Evolutionary conservation across 2,329 filamentous ascomycete species (phyloP).

Genomic region (Cordyceps tenuipes): DNA sequence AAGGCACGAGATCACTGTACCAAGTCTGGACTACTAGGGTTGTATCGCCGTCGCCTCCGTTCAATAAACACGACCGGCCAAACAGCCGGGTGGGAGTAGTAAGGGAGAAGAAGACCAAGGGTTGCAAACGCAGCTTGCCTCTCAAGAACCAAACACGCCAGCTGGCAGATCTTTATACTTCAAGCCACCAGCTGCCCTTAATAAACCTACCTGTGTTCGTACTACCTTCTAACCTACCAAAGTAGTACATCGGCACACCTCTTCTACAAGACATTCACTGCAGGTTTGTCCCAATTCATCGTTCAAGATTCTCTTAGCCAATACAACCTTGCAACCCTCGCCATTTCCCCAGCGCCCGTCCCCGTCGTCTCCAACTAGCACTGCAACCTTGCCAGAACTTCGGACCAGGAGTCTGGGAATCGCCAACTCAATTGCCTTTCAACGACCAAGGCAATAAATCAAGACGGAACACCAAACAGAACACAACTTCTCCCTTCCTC

Average conservation of each 20-base stretch:
- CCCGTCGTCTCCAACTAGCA: background rate
- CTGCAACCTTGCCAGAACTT: background rate
- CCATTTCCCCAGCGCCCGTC: background rate
- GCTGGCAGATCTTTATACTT: background rate
- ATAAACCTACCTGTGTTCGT: too few species aligned
- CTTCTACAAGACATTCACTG: background rate
- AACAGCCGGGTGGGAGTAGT: background rate
- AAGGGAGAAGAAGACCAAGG: background rate
- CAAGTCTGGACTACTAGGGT: background rate
- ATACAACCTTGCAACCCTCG: background rate
- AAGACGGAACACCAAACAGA: background rate
- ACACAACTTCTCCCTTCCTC: too few species aligned
- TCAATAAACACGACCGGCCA: background rate
- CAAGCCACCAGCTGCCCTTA: background rate
- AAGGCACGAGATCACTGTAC: background rate
- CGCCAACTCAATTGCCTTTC: too few species aligned
- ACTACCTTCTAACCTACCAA: too few species aligned
- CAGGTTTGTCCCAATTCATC: background rate
- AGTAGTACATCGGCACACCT: too few species aligned
- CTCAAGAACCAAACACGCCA: background rate
- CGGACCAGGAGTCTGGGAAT: background rate
- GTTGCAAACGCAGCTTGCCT: background rate
- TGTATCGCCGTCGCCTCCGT: background rate
- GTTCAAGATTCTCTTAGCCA: background rate
- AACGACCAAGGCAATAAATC: background rate